Evolutionary conservation across 2,329 filamentous ascomycete genomes (phyloP), one percentile per base, ranked within the genome.

Genomic region (Helotiales sp.): DNA sequence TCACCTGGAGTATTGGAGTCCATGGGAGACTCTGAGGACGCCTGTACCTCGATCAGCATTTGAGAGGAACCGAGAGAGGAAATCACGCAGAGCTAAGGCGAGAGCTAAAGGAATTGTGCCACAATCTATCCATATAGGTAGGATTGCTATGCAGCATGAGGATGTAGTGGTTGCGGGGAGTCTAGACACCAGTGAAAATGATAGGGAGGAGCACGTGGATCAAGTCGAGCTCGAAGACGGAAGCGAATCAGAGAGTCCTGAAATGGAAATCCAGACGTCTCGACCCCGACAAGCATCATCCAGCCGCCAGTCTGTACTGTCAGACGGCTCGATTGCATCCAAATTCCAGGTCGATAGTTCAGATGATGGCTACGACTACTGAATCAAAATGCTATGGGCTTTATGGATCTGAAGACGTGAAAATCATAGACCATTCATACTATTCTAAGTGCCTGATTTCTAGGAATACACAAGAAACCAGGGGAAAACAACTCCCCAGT

Each of bases 1-100:
- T 2, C 57, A 57, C 50, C 44, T 63, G 0, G 64, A 68, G 27
- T 69, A 63, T 54, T 64, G 67, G 57, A 70, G 66, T 61, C 52
- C 62, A 15, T 72, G 70, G 70, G 70, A 72, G 57, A 58, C 48
- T 5, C 52, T 67, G 38, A 61, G 63, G 13, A 54, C 25, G 10
- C 65, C 61, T 17, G 59, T 70, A 8, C 25, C 47, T 1, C 52
- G 60, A 13, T 61, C 65, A 52, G 57, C 57, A 2, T 70, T 71
- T 61, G 52, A 55, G 15, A 60, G 34, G 36, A 69, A 67, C 57
- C 54, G 54, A 51, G 49, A 29, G 27, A 57, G 48, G 52, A 48
- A 52, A 24, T 58, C 54, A 33, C 65, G 61, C 52, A 55, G 47
- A 38, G 50, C 22, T 19, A 44, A 44, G 27, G 6, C 22, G 15